Base-by-base conservation (phyloP, 306 rosid genomes). In the Prunus armeniaca region DNA sequence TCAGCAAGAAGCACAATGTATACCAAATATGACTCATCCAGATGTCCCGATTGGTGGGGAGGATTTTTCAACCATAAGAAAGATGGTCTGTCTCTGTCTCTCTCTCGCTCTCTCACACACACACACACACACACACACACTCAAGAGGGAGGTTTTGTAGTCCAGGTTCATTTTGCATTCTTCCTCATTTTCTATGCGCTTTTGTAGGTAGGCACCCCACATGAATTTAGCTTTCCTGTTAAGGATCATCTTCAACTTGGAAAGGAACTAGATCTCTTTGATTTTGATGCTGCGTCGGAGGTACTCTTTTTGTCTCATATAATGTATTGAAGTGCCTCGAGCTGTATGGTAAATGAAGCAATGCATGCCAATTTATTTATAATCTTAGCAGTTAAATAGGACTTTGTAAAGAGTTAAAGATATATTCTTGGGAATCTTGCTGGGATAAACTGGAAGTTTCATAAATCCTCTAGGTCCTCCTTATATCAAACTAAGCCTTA, bases 281-380 rank as follows among this genome's bases (percentile, higher is more conserved):
- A 95, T 75, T 95, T 95, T 79, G 99, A 92, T 79, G 92, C 99
- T 34, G 99, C 99, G 51, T 85, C 99, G 11, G 99, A 89, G 99
- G 99, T 95, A 90, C 81, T 27, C 25, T 47, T 63, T 30, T 61
- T 72, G 57, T 82, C 82, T 72, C 74, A 32, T 79, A 61, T 79
- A 76, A 62, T 77, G 82, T 76, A 76, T 77, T 75, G 65, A 80
- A 69, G 47, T 63, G 46, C 81, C 47, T 25, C 82, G 55, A 54
- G 24, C 55, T 84, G 28, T 71, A 75, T 51, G 41, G 64, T 57
- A 68, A 20, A 24, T 24, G 34, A 65, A 65, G 50, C 6, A 1
- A 65, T 22, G 34, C 54, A 56, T 41, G 9, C 41, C 24, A 4
- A 15, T 38, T 6, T 14, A 14, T 22, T 72, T 43, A 9, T 24